Evolutionary conservation across 2,329 filamentous ascomycete species (phyloP), one percentile per base, ranked within the genome.

Genomic region (Mollisiaceae sp.): DNA sequence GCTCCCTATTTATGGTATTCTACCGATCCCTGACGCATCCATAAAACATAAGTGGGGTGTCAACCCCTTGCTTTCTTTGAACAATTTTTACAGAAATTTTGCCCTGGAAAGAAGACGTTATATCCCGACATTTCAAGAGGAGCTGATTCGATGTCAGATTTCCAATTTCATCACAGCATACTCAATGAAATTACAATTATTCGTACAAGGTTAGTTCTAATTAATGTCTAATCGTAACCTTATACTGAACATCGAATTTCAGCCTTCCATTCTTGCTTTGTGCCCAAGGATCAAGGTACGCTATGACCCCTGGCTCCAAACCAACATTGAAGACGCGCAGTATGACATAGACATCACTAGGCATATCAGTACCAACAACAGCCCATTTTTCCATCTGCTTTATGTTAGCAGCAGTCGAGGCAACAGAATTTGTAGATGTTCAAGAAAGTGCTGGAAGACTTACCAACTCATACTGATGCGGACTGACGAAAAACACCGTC

Each of bases 271-370:
- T 32, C 15, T 32, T 2, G 22, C 15, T 1, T 32, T 24, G 3
- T 9, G 15, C 4, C 52, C 52, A 55, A 55, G 52, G 52, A 22
- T 55, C 52, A 32, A 55, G 24, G 24, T 55, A 55, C 20, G 24
- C 52, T 18, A 2, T 32, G 4, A 32, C 15, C 52, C 32, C 22
- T 55, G 52, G 20, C 24, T 32, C 24, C 8, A 4, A 4, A 55
- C 35, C 20, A 55, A 55, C 35, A 22, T 55, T 35, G 15, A 55
- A 55, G 52, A 55, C 52, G 15, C 52, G 52, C 35, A 55, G n/a
- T 35, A 55, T 3, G 11, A 55, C 52, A 32, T 55, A 55, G 52
- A 55, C 52, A 27, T 32, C 24, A 8, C 15, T 55, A 18, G 52
- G 52, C 52, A 55, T 55, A 35, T 35, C 52, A 8, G 9, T 55